Evolutionary conservation across 78 protist genomes (phyloP).

Genomic region (Pigoraptor vietnamica): DNA sequence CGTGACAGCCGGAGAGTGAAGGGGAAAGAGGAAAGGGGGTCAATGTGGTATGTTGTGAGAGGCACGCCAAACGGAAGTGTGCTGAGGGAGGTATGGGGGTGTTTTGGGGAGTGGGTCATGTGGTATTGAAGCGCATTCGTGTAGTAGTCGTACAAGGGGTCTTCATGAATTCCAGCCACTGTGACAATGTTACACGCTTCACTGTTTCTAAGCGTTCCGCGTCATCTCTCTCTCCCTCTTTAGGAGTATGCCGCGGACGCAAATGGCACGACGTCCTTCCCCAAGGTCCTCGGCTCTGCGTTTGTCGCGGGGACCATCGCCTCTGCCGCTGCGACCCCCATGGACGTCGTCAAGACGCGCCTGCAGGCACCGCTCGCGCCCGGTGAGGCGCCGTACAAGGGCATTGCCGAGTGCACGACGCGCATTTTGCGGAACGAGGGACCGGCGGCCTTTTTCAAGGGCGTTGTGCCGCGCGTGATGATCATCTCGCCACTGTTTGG

Average conservation of each 20-base stretch:
- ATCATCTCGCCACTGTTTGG: not conserved
- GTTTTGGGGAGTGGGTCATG: too few species aligned
- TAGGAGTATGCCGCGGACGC: not conserved
- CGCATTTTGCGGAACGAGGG: not conserved
- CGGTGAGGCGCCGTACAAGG: not conserved
- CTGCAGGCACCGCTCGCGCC: not conserved
- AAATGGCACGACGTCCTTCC: not conserved
- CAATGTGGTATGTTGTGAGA: too few species aligned
- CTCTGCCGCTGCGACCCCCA: not conserved
- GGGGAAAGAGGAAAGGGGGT: too few species aligned
- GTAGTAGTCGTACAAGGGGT: too few species aligned
- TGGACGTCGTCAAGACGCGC: slow-evolving; percentile 14
- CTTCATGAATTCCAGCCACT: too few species aligned
- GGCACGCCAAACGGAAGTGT: too few species aligned
- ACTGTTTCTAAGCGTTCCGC: too few species aligned
- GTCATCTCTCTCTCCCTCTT: too few species aligned
- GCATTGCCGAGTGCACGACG: not conserved
- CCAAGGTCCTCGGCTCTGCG: not conserved
- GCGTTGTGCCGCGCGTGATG: not conserved
- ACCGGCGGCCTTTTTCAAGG: not conserved
- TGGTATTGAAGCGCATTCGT: too few species aligned
- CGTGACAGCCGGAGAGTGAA: too few species aligned
- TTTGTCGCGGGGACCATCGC: not conserved
- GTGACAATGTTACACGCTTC: too few species aligned
- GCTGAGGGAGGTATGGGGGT: too few species aligned